These are phyloP conservation scores for Pseudocercospora fuligena DNA, from an alignment of 2,329 filamentous ascomycete genomes.

Conservation along the genomic window DNA sequence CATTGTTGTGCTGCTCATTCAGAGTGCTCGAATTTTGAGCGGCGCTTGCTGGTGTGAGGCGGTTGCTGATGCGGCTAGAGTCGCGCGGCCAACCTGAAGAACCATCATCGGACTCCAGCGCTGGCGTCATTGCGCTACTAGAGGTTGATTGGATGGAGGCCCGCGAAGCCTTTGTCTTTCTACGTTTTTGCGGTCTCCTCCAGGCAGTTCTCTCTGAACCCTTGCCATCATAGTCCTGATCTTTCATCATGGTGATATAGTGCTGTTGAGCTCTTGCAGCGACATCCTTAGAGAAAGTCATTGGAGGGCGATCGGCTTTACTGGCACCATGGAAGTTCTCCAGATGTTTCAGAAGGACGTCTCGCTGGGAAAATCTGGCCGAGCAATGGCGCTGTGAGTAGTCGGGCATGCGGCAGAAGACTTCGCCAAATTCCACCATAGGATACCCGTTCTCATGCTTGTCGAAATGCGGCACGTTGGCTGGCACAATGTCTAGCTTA, in stretches of 20 bases:
- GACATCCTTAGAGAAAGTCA: background rate
- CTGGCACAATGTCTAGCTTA: too few relatives aligned
- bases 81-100: too few relatives aligned
- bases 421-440: conserved; percentile 4
- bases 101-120: too few relatives aligned
- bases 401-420: conserved; percentile 11
- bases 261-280: background rate
- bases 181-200: too few relatives aligned
- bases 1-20: too few relatives aligned
- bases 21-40: too few relatives aligned
- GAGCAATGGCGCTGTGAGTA: background rate
- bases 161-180: too few relatives aligned
- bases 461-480: background rate
- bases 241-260: background rate
- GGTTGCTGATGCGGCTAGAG: too few relatives aligned
- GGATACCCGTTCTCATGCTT: conserved; percentile 3
- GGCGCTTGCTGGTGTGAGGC: too few relatives aligned
- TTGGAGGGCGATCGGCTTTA: background rate
- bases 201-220: too few relatives aligned
- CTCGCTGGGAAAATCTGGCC: background rate
- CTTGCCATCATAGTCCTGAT: background rate
- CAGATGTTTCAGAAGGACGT: background rate
- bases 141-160: too few relatives aligned
- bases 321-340: background rate
- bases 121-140: too few relatives aligned